Evolutionary conservation across 768 basidiomycete species (phyloP), one percentile per base, ranked within the genome.

Genomic region (Xerocomellus amylosporus): DNA sequence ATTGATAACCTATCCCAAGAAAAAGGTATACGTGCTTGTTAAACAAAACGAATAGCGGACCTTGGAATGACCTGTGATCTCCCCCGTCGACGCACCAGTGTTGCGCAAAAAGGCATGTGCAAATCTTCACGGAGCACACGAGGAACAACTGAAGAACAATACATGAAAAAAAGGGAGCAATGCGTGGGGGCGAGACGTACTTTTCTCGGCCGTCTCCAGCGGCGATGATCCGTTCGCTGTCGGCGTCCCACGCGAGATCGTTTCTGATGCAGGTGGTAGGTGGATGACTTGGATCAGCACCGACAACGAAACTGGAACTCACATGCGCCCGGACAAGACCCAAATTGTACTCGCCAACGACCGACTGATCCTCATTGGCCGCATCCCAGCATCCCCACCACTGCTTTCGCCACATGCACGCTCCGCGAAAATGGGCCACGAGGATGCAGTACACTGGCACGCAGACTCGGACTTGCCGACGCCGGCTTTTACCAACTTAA

Each of bases 181-280:
- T 10, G 7, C 9, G 13, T 14, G 14, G 9, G 8, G 15, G 5
- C 0, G 13, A 37, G 13, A 50, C 59, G 17, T 50, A 93, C 92
- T 88, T 92, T 64, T 94, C 95, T 55, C 85, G 80, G 34, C 94
- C 94, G 59, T 96, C 92, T 49, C 96, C 96, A 13, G 91, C 95
- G 8, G 88, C 91, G 46, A 98, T 89, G 53, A 98, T 88, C n/a
- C 96, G 82, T 69, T 97, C 96, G 66, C 89, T 92, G 71, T 98
- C 96, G 2, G 89, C 90, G 64, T 98, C 96, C 96, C 96, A 98
- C 12, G 87, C 88, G 20, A 98, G 81, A 72, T 98, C 96, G 62
- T 94, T 94, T 60, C 94, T 93, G 60, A 9, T 14, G 46, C 10
- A 26, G 4, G 13, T 24, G 4, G 13, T 24, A 24, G 10, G 30